Base-by-base conservation (phyloP, 495 filamentous ascomycete genomes). In the Penicillium soppii region DNA sequence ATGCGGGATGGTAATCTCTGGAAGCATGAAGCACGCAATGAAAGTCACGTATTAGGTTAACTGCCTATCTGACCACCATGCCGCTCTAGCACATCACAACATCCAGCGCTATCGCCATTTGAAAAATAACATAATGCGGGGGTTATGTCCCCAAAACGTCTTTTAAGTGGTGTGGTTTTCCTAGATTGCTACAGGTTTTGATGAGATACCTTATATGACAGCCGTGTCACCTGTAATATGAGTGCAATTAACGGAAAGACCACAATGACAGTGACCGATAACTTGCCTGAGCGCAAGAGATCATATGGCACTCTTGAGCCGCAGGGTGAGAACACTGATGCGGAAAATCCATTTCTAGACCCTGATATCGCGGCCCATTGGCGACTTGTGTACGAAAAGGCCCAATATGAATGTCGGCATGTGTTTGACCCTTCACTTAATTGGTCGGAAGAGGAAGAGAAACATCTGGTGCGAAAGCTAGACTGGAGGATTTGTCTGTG, bases 401-500 rank as follows among this genome's bases (percentile, higher is more conserved):
- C 78, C 0, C 40, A 72, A 20, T 78, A 78, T 53, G 74, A 77
- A 59, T 79, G 80, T 61, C 70, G 75, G 1, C 82, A 86, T 66
- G 72, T 78, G 0, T 83, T 77, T 47, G 80, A 83, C 36, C 73
- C 82, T 7, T 69, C 65, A 7, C 47, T 76, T 23, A 71, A 70
- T 7, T 84, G 82, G 82, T 75, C 73, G 0, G 58, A 69, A 7
- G 67, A 75, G 43, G 82, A 84, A 53, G 81, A 83, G 60, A 77
- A 65, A 50, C 50, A 49, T 23, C 35, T 84, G 7, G 53, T 83
- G 7, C 62, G 80, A 17, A 82, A 82, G 50, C 51, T 79, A 2
- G 80, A 83, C 50, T 75, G 68, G 69, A 66, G 67, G 69, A 56
- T 76, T 70, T 54, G 59, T 70, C 45, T 82, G 4, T 86, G 70